Evolutionary conservation across 352 stramenopile species (phyloP), one percentile per base, ranked within the genome.

Genomic region (Phytophthora europaea): DNA sequence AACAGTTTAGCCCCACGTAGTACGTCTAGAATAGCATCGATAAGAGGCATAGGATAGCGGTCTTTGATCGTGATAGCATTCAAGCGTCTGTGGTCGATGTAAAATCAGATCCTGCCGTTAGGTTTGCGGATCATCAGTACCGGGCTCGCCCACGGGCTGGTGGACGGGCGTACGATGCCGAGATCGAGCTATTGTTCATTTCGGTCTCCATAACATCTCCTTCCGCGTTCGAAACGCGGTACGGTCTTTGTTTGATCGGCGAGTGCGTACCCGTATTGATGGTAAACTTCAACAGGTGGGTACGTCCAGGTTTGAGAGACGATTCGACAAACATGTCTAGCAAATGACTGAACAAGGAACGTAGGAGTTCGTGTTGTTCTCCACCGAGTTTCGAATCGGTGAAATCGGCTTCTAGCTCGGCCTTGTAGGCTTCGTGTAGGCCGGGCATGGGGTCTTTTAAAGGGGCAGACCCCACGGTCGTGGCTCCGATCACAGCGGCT

Each of bases 1-100:
- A 50, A 50, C 5, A 50, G 43, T n/a, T 50, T 50, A 9, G 18
- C 43, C 1, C 18, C 43, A 4, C 20, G n/a, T 16, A 50, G 16
- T 3, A 50, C 43, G 43, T 50, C 43, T 6, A 50, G 18, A 6
- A 50, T 50, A 13, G 13, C 43, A n/a, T 50, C 43, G 16, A 50
- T 50, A 3, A 50, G 43, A 3, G 43, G 43, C 43, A 65, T 64
- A 0, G 54, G 31, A 15, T 65, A 65, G 16, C 64, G 61, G 33
- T 65, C 64, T 6, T 64, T 59, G 2, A 64, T n/a, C 2, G 54
- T 70, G 6, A 70, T 10, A 0, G 64, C 28, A 23, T 70, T 70
- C 20, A 70, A 16, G 4, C 15, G 12, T 0, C 55, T n/a, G 15
- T 70, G 65, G 22, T 70, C 64, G 22, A 70, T 70, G 16, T 55